phyloP scores from a whole-genome alignment of 139 green algal species.

The Pseudopediastrum boryanum region DNA sequence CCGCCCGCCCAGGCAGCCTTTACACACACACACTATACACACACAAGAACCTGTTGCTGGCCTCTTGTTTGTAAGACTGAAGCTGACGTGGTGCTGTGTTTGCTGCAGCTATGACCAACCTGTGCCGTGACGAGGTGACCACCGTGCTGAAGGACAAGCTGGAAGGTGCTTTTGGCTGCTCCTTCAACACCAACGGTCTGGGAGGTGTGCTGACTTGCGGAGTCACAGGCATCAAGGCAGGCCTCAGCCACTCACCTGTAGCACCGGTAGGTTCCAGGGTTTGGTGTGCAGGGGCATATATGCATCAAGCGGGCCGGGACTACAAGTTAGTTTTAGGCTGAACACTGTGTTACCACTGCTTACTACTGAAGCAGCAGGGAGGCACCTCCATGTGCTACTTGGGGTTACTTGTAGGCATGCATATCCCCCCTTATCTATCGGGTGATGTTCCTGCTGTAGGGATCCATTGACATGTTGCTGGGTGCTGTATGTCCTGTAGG shows the following conservation, averaged over 20 bases:
- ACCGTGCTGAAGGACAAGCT: slow-evolving; percentile 78
- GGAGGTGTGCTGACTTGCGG: slow-evolving; percentile 77
- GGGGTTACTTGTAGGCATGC: background rate
- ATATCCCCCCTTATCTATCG: background rate
- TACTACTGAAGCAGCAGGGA: background rate
- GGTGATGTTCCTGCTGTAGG: background rate
- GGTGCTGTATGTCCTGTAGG: background rate
- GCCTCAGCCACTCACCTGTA: slow-evolving; percentile 44
- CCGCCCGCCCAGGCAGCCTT: background rate
- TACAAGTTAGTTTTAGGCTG: background rate
- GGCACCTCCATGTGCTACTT: background rate
- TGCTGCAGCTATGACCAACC: slow-evolving; percentile 75
- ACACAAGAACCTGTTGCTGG: background rate
- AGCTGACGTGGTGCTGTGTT: background rate
- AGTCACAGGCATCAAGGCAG: slow-evolving; percentile 57
- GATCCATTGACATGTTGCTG: too few relatives aligned
- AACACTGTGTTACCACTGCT: background rate
- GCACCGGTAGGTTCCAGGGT: background rate
- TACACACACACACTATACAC: background rate
- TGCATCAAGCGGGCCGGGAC: too few relatives aligned
- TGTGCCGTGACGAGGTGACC: slow-evolving; percentile 92
- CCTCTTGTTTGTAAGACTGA: background rate
- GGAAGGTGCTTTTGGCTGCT: slow-evolving; percentile 76
- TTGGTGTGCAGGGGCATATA: background rate
- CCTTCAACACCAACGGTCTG: slow-evolving; percentile 84